These are phyloP conservation scores for Claviceps paspali DNA, from an alignment of 2,329 filamentous ascomycete genomes.

Conservation along the genomic window DNA sequence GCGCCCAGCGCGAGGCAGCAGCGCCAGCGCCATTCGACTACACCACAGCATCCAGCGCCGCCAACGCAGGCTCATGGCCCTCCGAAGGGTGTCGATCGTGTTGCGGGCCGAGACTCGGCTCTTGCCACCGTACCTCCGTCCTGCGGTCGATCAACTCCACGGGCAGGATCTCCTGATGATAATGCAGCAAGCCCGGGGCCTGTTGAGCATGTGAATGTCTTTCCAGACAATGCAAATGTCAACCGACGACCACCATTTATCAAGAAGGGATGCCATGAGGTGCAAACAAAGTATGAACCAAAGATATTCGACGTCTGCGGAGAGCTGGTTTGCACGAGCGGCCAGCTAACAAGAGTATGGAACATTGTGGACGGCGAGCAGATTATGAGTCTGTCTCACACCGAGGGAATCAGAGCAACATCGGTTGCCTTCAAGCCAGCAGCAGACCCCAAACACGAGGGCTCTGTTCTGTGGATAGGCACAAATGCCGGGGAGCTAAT, in stretches of 20 bases:
- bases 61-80: constrained; percentile 16
- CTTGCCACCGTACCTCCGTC: constrained; percentile 6
- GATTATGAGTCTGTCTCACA: constrained; percentile 66
- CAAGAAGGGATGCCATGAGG: constrained; percentile 57
- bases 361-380: constrained; percentile 68
- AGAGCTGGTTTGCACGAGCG: constrained; percentile 72
- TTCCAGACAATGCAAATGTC: constrained; percentile 69
- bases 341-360: constrained; percentile 79
- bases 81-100: constrained; percentile 21
- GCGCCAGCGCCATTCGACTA: constrained; percentile 7
- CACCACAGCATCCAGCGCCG: constrained; percentile 16
- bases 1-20: constrained; percentile 15
- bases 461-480: constrained; percentile 72
- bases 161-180: constrained; percentile 7
- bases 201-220: constrained; percentile 42
- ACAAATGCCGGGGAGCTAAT: constrained; percentile 77
- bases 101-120: constrained; percentile 11
- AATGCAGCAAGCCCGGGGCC: constrained; percentile 23
- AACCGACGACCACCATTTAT: constrained; percentile 72
- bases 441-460: constrained; percentile 62
- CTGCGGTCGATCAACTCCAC: constrained; percentile 3
- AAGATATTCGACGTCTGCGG: constrained; percentile 79
- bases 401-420: constrained; percentile 70
- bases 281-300: constrained; percentile 74
- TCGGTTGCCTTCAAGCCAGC: constrained; percentile 78